A percentile compares a stretch with the other conserved stretches of the same genome.
Conservation (phyloP, 83 land plant genomes). For the Picea mariana region DNA sequence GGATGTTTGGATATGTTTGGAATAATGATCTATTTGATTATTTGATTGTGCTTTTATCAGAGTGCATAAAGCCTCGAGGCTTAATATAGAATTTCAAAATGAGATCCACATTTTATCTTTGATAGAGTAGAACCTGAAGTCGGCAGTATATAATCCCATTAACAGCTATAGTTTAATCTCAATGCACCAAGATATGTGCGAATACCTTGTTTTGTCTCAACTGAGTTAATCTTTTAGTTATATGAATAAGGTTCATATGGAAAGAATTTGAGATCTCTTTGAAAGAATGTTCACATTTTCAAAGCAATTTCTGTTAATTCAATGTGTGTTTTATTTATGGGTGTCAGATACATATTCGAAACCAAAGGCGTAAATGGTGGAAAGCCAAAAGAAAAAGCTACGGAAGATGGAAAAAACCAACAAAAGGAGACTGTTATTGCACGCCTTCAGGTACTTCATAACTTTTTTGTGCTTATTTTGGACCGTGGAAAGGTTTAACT, state of each 20-base stretch:
- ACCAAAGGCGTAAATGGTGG: conserved; percentile 56
- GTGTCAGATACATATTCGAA: conserved; percentile 80
- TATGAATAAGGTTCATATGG: neutral
- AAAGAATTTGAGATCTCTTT: neutral
- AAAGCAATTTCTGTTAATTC: neutral
- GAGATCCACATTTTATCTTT: no score
- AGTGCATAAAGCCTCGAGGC: no score
- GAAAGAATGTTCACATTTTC: no score
- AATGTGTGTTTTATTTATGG: neutral
- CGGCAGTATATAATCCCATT: no score
- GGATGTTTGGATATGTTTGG: no score
- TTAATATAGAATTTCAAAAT: no score
- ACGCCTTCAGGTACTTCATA: conserved; percentile 72
- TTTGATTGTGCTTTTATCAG: no score
- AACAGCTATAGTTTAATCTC: neutral
- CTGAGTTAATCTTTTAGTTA: neutral
- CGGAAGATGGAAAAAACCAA: conserved; percentile 21
- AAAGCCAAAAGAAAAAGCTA: conserved; percentile 31
- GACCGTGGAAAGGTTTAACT: neutral
- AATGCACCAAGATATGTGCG: neutral
- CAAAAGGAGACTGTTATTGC: conserved; percentile 52
- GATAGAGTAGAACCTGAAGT: no score
- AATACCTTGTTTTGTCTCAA: neutral
- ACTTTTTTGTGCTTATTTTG: neutral
- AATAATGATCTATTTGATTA: no score